These are phyloP conservation scores for Hondaea fermentalgiana DNA, from an alignment of 108 stramenopile species.

Conservation along the genomic window DNA sequence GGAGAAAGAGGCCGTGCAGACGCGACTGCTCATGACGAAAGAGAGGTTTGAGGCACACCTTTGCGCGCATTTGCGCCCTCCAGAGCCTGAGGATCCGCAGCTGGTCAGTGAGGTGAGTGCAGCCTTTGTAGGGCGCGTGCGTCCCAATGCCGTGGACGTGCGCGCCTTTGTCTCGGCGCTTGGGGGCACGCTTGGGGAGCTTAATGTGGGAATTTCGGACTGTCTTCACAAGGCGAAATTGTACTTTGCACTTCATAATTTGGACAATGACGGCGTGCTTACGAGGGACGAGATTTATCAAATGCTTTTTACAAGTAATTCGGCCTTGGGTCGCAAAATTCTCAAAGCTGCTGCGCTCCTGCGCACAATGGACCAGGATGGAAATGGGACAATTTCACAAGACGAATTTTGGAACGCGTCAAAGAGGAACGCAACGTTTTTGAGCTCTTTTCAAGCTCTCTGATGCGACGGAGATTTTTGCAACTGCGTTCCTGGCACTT, in stretches of 20 bases:
- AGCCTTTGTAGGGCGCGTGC: neutral
- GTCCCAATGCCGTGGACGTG: neutral
- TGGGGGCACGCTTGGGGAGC: neutral
- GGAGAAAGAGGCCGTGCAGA: neutral
- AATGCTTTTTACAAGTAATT: neutral
- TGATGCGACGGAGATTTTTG: neutral
- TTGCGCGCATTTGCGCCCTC: neutral
- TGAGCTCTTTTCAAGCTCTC: neutral
- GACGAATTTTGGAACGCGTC: neutral
- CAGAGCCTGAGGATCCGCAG: neutral
- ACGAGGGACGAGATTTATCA: neutral
- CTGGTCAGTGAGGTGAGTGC: neutral
- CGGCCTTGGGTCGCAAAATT: neutral
- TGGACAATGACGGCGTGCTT: neutral
- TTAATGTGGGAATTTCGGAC: conserved; percentile 2
- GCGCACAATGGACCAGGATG: neutral
- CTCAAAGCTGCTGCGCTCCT: neutral
- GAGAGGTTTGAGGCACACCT: neutral
- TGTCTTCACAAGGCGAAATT: neutral
- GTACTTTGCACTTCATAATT: neutral
- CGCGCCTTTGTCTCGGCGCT: neutral
- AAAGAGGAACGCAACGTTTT: neutral
- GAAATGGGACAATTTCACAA: neutral
- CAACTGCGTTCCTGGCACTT: neutral
- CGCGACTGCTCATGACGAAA: neutral